Evolutionary conservation across 1,284 basidiomycete species (phyloP), one percentile per base, ranked within the genome.

Genomic region (Papiliotrema nemorosa): DNA sequence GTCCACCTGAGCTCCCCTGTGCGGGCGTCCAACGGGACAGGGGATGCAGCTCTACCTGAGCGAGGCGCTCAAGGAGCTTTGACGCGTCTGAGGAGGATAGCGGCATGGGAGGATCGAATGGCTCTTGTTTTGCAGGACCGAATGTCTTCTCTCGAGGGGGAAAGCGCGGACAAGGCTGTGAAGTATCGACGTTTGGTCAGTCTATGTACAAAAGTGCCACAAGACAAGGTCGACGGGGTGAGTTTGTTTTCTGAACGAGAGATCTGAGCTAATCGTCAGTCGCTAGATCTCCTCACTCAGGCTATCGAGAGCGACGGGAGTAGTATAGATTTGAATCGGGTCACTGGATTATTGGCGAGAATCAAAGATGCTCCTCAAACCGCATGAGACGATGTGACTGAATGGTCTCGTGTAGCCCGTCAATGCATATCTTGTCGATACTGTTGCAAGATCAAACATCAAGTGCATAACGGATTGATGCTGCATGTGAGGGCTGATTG

Each of bases 171-270:
- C 72, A 90, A 88, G 72, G 87, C 91, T 66, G 85, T 85, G 60
- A 85, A 89, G 74, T 96, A 89, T 77, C 86, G 90, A 74, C 90
- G 85, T 75, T 86, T 97, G 54, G 87, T 97, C 20, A 84, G 90
- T 21, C 77, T 94, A 47, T 94, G 90, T 71, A 90, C 90, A 6
- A 87, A 88, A 38, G 85, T 92, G 45, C 82, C 88, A 2, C 80
- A 90, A 42, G 88, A 93, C 62, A 86, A 86, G 70, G 87, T 97
- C 40, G 92, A 96, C 73, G 84, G 84, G 64, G 90, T 92, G 71
- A 80, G 86, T 81, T 16, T 10, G 10, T 12, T 14, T 14, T 14
- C 6, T 27, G n/a, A 16, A 18, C 5, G 9, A 20, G 13, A 5
- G 16, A 6, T 25, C 29, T 5, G 18, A 24, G 47, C 47, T 49